Base-by-base conservation (phyloP, 2,329 filamentous ascomycete species). In the Penicillium oxalicum region DNA sequence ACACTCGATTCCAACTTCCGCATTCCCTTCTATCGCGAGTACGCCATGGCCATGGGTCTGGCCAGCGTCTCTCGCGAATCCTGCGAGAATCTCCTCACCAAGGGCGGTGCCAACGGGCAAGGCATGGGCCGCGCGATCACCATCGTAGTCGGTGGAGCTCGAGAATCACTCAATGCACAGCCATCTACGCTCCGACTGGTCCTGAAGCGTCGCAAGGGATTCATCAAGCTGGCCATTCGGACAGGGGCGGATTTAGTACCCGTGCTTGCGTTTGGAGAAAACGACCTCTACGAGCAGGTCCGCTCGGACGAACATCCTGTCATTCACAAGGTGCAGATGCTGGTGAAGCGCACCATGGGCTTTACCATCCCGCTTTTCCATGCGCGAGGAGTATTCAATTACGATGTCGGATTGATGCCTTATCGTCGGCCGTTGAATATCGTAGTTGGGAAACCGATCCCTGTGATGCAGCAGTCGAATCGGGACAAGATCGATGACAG, bases 1-100 rank as follows among this genome's bases (percentile, higher is more conserved):
- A 98, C 93, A 0, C 80, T 98, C n/a, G 93, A 97, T 62, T 85
- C 86, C 45, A 98, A 97, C 72, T 97, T 98, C 70, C 84, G 88
- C 45, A 86, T 96, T 34, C 93, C 93, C 0, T 79, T 97, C 40
- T 96, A 97, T 70, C 82, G 93, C 50, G 91, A 98, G 69, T 97
- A 95, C 68, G 83, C 91, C n/a, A 77, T 97, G 40, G 81, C 85
- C 40, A 84, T 95, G 78, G 93, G 93, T 5, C 75, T 97, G 35
- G 84, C 83, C 6, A 94, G 88, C 4, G 93, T 98, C 8, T 94
- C 88, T 1, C 87, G 90, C 60, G 88, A 95, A 65, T 91, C 87
- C 4, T 96, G 94, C 68, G 86, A 91, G 68, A 95, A 96, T 62
- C 76, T 93, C 6, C 78, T 98, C 12, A 87, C 81, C 35, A 87